Evolutionary conservation across 2,329 filamentous ascomycete genomes (phyloP), one percentile per base, ranked within the genome.

Genomic region (Gliomastix tumulicola): DNA sequence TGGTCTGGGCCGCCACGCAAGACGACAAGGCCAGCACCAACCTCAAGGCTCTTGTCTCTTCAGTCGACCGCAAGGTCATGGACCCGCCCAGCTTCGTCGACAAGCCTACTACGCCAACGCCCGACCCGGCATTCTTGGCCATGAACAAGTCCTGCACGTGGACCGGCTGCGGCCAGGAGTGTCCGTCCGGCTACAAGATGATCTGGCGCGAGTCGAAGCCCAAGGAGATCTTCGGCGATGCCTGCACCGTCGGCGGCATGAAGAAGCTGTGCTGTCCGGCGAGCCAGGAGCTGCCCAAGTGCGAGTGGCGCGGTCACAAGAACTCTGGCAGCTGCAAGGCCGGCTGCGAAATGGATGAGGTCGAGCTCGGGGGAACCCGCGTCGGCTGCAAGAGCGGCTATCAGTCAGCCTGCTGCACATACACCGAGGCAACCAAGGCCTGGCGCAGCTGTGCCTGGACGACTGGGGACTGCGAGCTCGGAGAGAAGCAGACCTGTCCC

Each of bases 1-100:
- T 57, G 48, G 44, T 56, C 3, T 57, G 55, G 54, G 53, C 54
- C 6, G 42, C 55, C 13, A 47, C 50, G 22, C 43, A 49, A 9
- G 55, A 55, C 30, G 49, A 53, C 33, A 45, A 30, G 5, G 47
- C 8, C 11, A 18, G 22, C n/a, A 22, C 22, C 8, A 30, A 36
- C 34, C 12, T 17, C 3, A 19, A 30, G 34, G 34, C 34, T 7
- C 6, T 36, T 3, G 21, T 17, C 16, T 11, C 12, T 13, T 23
- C 35, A 13, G 16, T 30, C 11, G 17, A 16, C 3, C 35, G 28
- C 15, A 36, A 31, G 28, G 9, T 30, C 9, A 18, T 17, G 23
- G 15, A 30, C 10, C n/a, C 27, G n/a, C 23, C 23, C 12, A 32
- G 17, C 19, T 20, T 36, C 35, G 16, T 21, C 19, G 15, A 15